These are phyloP conservation scores for Exidia glandulosa DNA, from an alignment of 768 basidiomycete genomes.

Conservation along the genomic window DNA sequence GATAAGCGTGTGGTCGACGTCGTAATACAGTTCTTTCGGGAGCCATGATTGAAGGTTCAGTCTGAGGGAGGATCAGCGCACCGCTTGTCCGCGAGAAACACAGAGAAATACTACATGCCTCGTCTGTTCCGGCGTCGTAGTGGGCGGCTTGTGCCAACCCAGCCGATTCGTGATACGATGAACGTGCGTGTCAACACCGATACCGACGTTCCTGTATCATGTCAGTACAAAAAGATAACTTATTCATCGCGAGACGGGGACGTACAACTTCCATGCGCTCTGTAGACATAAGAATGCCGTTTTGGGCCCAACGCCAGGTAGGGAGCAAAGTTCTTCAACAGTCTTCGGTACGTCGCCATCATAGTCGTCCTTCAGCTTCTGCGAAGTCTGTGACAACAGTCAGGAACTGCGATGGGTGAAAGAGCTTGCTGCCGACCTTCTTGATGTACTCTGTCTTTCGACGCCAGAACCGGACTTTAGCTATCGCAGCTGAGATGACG, in stretches of 20 bases:
- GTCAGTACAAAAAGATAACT: neutral
- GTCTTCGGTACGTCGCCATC: constrained; percentile 82
- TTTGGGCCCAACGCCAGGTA: constrained; percentile 91
- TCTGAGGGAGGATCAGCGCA: constrained; percentile 21
- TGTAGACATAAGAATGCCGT: constrained; percentile 87
- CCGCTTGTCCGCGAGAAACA: neutral
- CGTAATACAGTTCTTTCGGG: constrained; percentile 55
- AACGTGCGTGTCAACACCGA: constrained; percentile 94
- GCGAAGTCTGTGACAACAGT: constrained; percentile 67
- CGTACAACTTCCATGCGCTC: constrained; percentile 74
- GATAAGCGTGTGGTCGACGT: constrained; percentile 73
- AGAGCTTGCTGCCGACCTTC: too few species aligned
- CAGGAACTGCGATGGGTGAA: too few species aligned
- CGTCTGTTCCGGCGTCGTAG: constrained; percentile 82
- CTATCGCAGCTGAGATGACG: constrained; percentile 64
- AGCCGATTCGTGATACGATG: constrained; percentile 90
- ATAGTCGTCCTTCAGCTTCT: constrained; percentile 57
- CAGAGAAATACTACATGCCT: constrained; percentile 33
- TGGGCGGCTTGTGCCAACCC: constrained; percentile 81
- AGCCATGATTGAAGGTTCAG: constrained; percentile 78
- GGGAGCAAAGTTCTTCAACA: constrained; percentile 73
- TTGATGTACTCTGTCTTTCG: constrained; percentile 73
- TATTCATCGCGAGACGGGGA: neutral
- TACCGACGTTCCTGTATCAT: constrained; percentile 60
- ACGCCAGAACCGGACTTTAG: constrained; percentile 89